phyloP scores from a whole-genome alignment of 371 early-diverging fungal genomes.

The Rhizopus microsporus region DNA sequence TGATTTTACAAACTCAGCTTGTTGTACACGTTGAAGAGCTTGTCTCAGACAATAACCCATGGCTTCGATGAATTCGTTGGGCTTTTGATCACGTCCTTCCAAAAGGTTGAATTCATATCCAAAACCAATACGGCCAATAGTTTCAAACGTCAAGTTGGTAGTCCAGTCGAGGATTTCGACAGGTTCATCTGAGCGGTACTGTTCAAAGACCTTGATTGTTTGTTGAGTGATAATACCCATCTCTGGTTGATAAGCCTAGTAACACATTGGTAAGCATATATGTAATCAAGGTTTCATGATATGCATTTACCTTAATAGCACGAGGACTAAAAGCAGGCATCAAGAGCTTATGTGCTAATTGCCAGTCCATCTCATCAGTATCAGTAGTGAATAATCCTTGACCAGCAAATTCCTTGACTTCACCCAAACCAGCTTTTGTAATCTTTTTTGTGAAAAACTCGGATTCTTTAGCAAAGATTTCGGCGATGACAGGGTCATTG shows the following conservation, averaged over 20 bases:
- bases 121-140: constrained; percentile 59
- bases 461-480: constrained; percentile 36
- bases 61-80: constrained; percentile 54
- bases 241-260: constrained; percentile 43
- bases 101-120: constrained; percentile 60
- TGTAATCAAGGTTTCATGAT: not conserved
- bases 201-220: constrained; percentile 38
- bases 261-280: not conserved
- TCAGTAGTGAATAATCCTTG: constrained; percentile 50
- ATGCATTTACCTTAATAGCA: constrained; percentile 29
- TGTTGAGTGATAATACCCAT: constrained; percentile 45
- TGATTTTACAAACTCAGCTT: constrained; percentile 43
- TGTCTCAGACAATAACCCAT: constrained; percentile 46
- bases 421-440: constrained; percentile 21
- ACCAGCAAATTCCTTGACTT: constrained; percentile 39
- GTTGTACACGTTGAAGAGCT: constrained; percentile 25
- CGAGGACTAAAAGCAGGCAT: constrained; percentile 56
- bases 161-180: constrained; percentile 56
- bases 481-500: constrained; percentile 40
- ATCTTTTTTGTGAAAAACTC: constrained; percentile 48
- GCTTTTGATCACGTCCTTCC: constrained; percentile 33
- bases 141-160: constrained; percentile 56
- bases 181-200: constrained; percentile 35
- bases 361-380: constrained; percentile 50
- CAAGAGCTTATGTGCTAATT: constrained; percentile 54